Conservation (phyloP, 768 basidiomycete species). For the Daedaleopsis nitida region DNA sequence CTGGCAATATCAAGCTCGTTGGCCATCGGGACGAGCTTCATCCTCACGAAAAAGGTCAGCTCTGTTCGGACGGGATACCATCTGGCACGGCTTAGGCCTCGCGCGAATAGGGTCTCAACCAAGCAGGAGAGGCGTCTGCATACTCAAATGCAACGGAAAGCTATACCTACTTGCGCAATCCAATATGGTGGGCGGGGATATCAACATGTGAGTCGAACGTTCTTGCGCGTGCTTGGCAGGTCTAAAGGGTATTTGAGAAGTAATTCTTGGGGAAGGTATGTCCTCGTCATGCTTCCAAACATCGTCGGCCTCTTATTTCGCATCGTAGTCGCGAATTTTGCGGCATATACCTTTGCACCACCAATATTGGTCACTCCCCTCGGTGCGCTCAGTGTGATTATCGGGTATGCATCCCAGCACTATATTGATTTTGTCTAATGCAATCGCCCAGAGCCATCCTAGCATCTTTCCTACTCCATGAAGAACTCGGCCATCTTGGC, state of each 20-base stretch:
- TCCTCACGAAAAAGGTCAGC: slow-evolving; percentile 96
- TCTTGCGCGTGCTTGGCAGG: background rate
- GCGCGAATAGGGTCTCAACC: slow-evolving; percentile 78
- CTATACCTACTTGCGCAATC: slow-evolving; percentile 83
- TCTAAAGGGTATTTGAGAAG: slow-evolving; percentile 43
- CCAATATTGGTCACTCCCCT: slow-evolving; percentile 97
- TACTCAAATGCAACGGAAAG: slow-evolving; percentile 74
- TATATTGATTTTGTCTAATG: background rate
- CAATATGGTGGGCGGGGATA: slow-evolving; percentile 98
- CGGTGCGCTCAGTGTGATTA: slow-evolving; percentile 94
- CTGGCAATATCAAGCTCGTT: slow-evolving; percentile 84
- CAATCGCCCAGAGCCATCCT: slow-evolving; percentile 73
- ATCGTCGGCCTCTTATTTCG: background rate
- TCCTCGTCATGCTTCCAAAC: slow-evolving; percentile 14
- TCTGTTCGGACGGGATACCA: background rate
- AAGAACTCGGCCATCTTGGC: slow-evolving; percentile 93
- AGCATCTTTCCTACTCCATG: slow-evolving; percentile 89
- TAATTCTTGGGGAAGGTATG: slow-evolving; percentile 89
- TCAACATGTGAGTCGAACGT: slow-evolving; percentile 70
- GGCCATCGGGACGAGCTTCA: slow-evolving; percentile 94
- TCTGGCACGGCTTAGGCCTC: background rate
- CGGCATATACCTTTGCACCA: slow-evolving; percentile 96
- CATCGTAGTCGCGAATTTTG: slow-evolving; percentile 78
- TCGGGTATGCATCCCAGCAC: slow-evolving; percentile 65
- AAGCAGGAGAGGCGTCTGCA: slow-evolving; percentile 65